Evolutionary conservation across 2,329 filamentous ascomycete species (phyloP), one percentile per base, ranked within the genome.

Genomic region (Pseudogymnoascus sp.): DNA sequence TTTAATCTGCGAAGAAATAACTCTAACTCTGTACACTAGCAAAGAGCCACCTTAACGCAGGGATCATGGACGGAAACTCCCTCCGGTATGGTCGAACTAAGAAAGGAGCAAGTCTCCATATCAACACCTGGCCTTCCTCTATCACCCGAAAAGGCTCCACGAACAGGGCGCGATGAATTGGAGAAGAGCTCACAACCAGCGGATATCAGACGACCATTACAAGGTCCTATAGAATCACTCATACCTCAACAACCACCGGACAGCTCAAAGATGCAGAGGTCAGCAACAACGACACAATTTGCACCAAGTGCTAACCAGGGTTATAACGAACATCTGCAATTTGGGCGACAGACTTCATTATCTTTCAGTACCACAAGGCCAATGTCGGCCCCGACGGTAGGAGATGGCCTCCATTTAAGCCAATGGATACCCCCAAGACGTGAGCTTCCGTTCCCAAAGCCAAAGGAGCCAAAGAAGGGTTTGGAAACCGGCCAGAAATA

Each of bases 401-500:
- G 47, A 21, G 33, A 9, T 41, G 61, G 35, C 62, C 50, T 21
- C 59, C 58, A 29, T 41, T 8, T 11, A 8, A 21, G 36, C 40
- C 10, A 62, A 63, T 60, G 58, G 47, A 64, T 70, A 54, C 68
- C 70, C 13, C 68, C 69, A 24, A 68, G 59, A 61, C 64, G 67
- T 50, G 61, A 65, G 44, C 61, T 71, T n/a, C 70, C 71, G 3
- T 71, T 71, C 26, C 61, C 63, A 4, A 67, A 61, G 15, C 40
- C 61, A 11, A 64, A 50, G 58, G 39, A 59, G 13, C 13, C 35
- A 17, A 59, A 13, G 39, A 62, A 44, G 15, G 11, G 21, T 21
- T 21, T 21, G 10, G 29, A 54, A 11, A 33, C 26, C 5, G 5
- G n/a, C 10, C n/a, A 15, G 31, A 44, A 2, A 50, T 10, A 7